These are phyloP conservation scores for Ganoderma multipileum DNA, from an alignment of 1,284 basidiomycete genomes.

Conservation along the genomic window DNA sequence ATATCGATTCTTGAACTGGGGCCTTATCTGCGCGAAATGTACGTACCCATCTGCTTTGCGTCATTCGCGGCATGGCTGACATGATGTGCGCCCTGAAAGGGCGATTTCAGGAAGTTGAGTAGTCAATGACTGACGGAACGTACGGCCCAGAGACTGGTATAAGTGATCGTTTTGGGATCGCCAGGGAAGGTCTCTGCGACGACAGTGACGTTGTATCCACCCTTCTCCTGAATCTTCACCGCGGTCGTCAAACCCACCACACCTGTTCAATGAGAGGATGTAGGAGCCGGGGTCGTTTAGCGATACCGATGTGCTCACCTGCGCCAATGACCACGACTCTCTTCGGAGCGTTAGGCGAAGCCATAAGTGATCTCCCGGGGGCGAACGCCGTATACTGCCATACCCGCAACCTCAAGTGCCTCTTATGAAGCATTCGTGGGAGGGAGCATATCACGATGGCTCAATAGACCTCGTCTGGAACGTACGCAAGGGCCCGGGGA, in stretches of 20 bases:
- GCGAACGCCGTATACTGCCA: neutral
- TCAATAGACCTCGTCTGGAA: slow-evolving; percentile 7
- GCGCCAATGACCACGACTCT: slow-evolving; percentile 42
- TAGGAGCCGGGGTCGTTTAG: neutral
- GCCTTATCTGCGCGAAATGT: neutral
- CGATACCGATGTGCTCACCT: slow-evolving; percentile 28
- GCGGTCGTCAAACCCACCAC: slow-evolving; percentile 79
- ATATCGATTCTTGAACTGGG: neutral
- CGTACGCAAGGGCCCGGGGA: neutral
- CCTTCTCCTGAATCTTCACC: slow-evolving; percentile 64
- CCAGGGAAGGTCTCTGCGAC: slow-evolving; percentile 71
- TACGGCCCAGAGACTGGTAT: slow-evolving; percentile 83
- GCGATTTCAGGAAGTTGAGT: neutral
- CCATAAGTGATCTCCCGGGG: neutral
- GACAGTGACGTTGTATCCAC: slow-evolving; percentile 64
- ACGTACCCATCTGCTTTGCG: slow-evolving; percentile 55
- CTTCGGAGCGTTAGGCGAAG: slow-evolving; percentile 24
- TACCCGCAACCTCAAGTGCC: neutral
- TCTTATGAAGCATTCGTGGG: neutral
- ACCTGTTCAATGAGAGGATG: slow-evolving; percentile 46
- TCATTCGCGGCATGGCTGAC: slow-evolving; percentile 61
- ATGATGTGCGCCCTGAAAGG: slow-evolving; percentile 68
- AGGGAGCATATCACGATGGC: slow-evolving; percentile 7
- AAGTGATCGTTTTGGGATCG: slow-evolving; percentile 70
- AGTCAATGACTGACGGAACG: slow-evolving; percentile 36